Evolutionary conservation across 345 rosid genomes (phyloP).

Genomic region (Draba incana): DNA sequence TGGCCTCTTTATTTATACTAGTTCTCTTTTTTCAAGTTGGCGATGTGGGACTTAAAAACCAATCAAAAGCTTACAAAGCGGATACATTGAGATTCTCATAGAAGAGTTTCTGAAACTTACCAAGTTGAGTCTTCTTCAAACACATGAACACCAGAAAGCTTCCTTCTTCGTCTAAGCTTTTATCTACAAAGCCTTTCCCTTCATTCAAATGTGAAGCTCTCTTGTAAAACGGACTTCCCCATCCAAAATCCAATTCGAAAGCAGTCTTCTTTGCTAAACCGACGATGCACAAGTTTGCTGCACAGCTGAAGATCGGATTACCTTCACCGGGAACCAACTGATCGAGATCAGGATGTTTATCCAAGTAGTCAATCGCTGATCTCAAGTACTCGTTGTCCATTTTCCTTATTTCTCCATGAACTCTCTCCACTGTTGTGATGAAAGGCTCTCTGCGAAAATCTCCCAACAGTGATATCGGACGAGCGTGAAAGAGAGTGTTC

Average conservation of each 20-base stretch:
- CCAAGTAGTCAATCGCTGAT: slow-evolving; percentile 49
- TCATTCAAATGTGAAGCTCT: slow-evolving; percentile 57
- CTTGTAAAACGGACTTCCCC: slow-evolving; percentile 63
- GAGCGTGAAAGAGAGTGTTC: slow-evolving; percentile 44
- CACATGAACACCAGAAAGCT: slow-evolving; percentile 59
- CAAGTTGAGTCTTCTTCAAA: slow-evolving; percentile 56
- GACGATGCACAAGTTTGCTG: slow-evolving; percentile 59
- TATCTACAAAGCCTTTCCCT: slow-evolving; percentile 53
- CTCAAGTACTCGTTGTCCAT: slow-evolving; percentile 52
- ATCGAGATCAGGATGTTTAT: slow-evolving; percentile 31
- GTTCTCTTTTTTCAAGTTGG: not conserved
- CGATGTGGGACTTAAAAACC: slow-evolving; percentile 29
- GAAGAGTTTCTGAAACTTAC: slow-evolving; percentile 56
- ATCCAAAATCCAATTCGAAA: slow-evolving; percentile 65
- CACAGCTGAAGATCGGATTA: slow-evolving; percentile 48
- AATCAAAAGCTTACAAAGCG: slow-evolving; percentile 16
- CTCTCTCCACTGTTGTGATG: slow-evolving; percentile 34
- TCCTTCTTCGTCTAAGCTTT: slow-evolving; percentile 55
- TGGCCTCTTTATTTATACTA: slow-evolving; percentile 1
- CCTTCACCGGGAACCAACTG: slow-evolving; percentile 42
- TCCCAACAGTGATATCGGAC: slow-evolving; percentile 16
- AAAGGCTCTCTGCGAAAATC: slow-evolving; percentile 44
- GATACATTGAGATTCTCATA: slow-evolving; percentile 44
- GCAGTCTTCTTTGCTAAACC: slow-evolving; percentile 46
- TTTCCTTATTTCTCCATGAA: slow-evolving; percentile 36